phyloP scores from a whole-genome alignment of 139 green algal genomes.

The Asterochloris erici region DNA sequence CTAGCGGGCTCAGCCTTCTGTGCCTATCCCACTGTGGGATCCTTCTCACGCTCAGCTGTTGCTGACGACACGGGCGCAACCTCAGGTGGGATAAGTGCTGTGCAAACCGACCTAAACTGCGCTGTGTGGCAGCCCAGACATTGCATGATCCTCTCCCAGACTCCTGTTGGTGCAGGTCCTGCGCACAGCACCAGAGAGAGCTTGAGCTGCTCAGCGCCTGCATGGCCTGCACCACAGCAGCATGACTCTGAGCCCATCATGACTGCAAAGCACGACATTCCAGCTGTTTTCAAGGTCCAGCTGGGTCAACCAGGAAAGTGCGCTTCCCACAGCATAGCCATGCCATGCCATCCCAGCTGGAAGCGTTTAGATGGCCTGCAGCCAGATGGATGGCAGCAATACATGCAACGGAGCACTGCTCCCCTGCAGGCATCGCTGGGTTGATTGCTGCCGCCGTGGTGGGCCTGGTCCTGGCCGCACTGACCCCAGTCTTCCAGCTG shows the following conservation, averaged over 20 bases:
- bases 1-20: slow-evolving; percentile 63
- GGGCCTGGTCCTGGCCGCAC: slow-evolving; percentile 54
- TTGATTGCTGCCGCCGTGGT: slow-evolving; percentile 39
- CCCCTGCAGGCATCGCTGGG: slow-evolving; percentile 15
- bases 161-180: no score
- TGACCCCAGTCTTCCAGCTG: slow-evolving; percentile 50
- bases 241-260: no score
- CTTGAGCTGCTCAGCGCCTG: no score
- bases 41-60: slow-evolving; percentile 71
- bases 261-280: no score
- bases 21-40: slow-evolving; percentile 64
- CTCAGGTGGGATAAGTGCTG: slow-evolving; percentile 13
- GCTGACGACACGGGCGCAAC: slow-evolving; percentile 53
- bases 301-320: no score
- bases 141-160: background rate
- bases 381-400: background rate
- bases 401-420: background rate
- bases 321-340: slow-evolving; percentile 11
- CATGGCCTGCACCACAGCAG: no score
- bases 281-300: no score
- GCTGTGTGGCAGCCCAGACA: no score
- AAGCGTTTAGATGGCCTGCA: background rate
- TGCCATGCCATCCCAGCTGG: slow-evolving; percentile 2
- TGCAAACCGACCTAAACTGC: no score
- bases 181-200: no score